Base-by-base conservation (phyloP, 495 filamentous ascomycete species). In the Chlorociboria aeruginascens region DNA sequence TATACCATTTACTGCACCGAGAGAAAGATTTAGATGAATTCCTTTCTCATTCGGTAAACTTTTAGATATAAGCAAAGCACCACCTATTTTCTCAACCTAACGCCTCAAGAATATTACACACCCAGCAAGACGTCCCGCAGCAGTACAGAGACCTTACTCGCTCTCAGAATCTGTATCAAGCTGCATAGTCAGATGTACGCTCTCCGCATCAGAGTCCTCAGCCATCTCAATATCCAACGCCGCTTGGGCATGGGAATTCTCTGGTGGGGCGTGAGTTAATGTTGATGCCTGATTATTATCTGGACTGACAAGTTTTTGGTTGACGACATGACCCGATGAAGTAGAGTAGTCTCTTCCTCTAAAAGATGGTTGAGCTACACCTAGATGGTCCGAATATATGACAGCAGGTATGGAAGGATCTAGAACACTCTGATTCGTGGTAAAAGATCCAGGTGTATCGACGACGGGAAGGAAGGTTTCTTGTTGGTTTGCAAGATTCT, bases 161-260 rank as follows among this genome's bases (percentile, higher is more conserved):
- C 37, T 37, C 6, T 55, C 56, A 1, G 56, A 55, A 36, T 59
- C 56, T 16, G 37, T 48, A 32, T 59, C 56, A 14, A 55, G 31
- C 35, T 55, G 45, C 52, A 55, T 59, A 11, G 46, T 55, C 17
- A 69, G 55, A 46, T 69, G 66, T 13, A 67, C 62, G 45, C 65
- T 68, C 40, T 62, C 65, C 30, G 65, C 49, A 35, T 51, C 52
- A 39, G 51, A 54, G 33, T 59, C 53, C 2, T 53, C 41, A 9
- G 20, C 37, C 46, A 51, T 48, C 7, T 40, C 20, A 13, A 46
- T 30, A 29, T 53, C 20, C 4, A 25, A 25, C 20, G 20, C 51
- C 6, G 20, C 28, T 1, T 39, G 49, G 20, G 9, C 9, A 2
- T 16, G 16, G 4, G 20, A 25, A 25, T 25, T 25, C 11, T 29